Percentiles rank a stretch among this genome's conserved stretches.
These are phyloP conservation scores for Grosmannia clavigera DNA, from an alignment of 2,329 filamentous ascomycete species.

Conservation along the genomic window DNA sequence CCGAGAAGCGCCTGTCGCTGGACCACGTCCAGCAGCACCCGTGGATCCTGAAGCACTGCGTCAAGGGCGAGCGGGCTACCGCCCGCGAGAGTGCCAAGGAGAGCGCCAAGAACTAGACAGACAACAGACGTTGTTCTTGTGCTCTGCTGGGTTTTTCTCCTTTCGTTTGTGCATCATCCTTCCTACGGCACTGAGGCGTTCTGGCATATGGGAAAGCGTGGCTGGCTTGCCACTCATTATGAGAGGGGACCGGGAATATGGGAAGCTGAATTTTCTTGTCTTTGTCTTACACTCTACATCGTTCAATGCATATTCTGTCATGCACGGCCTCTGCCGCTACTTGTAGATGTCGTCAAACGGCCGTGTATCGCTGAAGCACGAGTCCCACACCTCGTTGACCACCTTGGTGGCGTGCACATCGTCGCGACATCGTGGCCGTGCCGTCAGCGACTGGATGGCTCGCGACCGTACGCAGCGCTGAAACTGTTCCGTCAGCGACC, in stretches of 20 bases:
- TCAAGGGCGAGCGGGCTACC: constrained; percentile 44
- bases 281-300: too few relatives aligned
- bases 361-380: constrained; percentile 84
- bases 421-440: constrained; percentile 69
- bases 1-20: constrained; percentile 81
- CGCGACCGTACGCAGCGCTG: constrained; percentile 80
- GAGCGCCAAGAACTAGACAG: constrained; percentile 18
- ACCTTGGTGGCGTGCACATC: constrained; percentile 76
- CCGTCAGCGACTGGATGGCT: constrained; percentile 68
- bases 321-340: constrained; percentile 24
- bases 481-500: constrained; percentile 81
- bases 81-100: constrained; percentile 34
- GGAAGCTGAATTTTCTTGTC: too few relatives aligned
- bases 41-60: constrained; percentile 94
- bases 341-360: constrained; percentile 96
- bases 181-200: too few relatives aligned
- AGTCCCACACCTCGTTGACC: constrained; percentile 98
- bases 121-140: not conserved
- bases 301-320: too few relatives aligned
- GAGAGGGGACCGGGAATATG: too few relatives aligned
- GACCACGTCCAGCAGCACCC: constrained; percentile 83
- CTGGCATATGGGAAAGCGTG: too few relatives aligned
- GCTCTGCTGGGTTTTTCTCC: not conserved
- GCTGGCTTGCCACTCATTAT: too few relatives aligned
- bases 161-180: too few relatives aligned